Evolutionary conservation across 2,329 filamentous ascomycete genomes (phyloP), one percentile per base, ranked within the genome.

Genomic region (Dactylellina leptospora): DNA sequence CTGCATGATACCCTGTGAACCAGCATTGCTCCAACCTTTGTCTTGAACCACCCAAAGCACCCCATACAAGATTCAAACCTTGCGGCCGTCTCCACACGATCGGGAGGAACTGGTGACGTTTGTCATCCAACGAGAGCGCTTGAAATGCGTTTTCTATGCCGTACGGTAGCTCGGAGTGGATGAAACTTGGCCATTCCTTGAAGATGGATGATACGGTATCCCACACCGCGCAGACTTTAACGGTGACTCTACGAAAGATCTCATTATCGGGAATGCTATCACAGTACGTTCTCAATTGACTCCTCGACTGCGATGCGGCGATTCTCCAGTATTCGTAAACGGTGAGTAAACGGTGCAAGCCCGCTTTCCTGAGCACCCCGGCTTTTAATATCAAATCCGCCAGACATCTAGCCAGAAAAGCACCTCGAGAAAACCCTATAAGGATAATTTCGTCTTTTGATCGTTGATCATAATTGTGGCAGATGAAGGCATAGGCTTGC

Each of bases 161-260:
- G 4, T n/a, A 8, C 10, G 10, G 20, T 2, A 48, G n/a, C 9
- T 25, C 20, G 18, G 45, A 48, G 20, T 48, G 16, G 25, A 48
- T 25, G 42, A 45, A 45, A 9, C 42, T 18, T 3, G 42, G 45
- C 45, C 4, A 4, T 11, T 20, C 18, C 16, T 1, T 20, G 10
- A 13, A 6, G 20, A 48, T 23, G 11, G 45, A 48, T 3, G 16
- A 13, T 20, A 48, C 45, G 2, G 45, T 48, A 48, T 48, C 45
- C 45, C 45, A 48, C n/a, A 48, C 45, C 13, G 45, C 45, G 20
- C 45, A 48, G 20, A 48, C 16, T 25, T 48, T 48, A 22, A 48
- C 25, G 13, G 9, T 18, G 42, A 45, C 42, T 2, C 18, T 45
- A 18, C n/a, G 42, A 45, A 45, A 23, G 25, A 25, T 48, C 20